Evolutionary conservation across 2,329 filamentous ascomycete species (phyloP).

Genomic region (Penicillium sp.): DNA sequence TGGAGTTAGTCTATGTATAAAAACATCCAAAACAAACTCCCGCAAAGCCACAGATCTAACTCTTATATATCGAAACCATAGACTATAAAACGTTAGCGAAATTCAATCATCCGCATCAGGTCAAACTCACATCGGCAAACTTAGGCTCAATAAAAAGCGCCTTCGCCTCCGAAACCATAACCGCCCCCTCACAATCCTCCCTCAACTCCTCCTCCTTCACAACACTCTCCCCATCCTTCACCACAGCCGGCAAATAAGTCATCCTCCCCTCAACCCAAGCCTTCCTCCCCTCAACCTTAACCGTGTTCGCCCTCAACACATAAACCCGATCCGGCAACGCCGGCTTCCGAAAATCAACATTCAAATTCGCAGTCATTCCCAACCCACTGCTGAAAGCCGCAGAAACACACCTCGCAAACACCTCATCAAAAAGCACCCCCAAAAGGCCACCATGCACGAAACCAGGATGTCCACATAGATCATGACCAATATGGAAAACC

Average conservation of each 20-base stretch:
- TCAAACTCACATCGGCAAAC: slow-evolving; percentile 32
- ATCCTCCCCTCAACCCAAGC: slow-evolving; percentile 36
- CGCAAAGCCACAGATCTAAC: slow-evolving; percentile 2
- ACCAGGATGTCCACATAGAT: slow-evolving; percentile 35
- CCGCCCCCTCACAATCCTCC: slow-evolving; percentile 21
- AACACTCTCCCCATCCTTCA: slow-evolving; percentile 4
- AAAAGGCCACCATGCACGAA: slow-evolving; percentile 36
- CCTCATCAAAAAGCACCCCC: slow-evolving; percentile 35
- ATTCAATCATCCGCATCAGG: background rate
- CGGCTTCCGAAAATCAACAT: slow-evolving; percentile 35
- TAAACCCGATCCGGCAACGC: slow-evolving; percentile 31
- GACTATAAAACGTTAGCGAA: slow-evolving; percentile 20
- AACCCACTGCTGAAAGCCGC: slow-evolving; percentile 30
- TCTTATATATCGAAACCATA: slow-evolving; percentile 32
- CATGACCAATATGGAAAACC: slow-evolving; percentile 31
- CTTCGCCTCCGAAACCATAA: slow-evolving; percentile 35
- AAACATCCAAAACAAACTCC: background rate
- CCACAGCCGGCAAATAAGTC: slow-evolving; percentile 18
- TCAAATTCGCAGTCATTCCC: slow-evolving; percentile 38
- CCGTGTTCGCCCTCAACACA: slow-evolving; percentile 31
- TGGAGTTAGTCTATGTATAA: background rate
- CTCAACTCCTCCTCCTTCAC: slow-evolving; percentile 12
- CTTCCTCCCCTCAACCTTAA: slow-evolving; percentile 35
- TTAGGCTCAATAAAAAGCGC: slow-evolving; percentile 39
- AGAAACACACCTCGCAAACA: slow-evolving; percentile 35